Percentiles rank a stretch among this genome's conserved stretches.
Conservation (phyloP, 257 asterid species). For the Solanum chiquidenum region DNA sequence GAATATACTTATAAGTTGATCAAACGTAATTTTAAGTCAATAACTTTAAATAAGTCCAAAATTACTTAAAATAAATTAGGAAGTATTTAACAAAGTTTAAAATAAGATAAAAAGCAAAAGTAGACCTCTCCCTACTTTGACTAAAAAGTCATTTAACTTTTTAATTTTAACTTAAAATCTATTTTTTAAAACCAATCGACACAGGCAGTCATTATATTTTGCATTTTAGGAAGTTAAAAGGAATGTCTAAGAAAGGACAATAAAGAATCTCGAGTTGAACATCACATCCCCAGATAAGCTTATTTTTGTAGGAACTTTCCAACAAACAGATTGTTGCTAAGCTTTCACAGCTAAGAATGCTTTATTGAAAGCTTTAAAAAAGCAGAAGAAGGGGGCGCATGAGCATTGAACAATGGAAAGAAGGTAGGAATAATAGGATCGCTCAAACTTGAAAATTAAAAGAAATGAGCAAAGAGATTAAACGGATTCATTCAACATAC, state of each 20-base stretch:
- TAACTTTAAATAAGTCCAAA: no score
- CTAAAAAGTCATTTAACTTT: no score
- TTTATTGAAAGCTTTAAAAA: background rate
- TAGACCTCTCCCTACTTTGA: background rate
- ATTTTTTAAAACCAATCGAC: background rate
- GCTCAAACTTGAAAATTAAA: background rate
- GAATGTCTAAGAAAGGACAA: background rate
- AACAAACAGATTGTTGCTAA: background rate
- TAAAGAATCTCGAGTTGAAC: background rate
- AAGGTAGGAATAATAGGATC: background rate
- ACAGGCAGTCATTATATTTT: background rate
- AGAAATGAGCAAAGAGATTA: background rate
- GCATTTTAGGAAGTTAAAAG: background rate
- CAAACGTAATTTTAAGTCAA: no score
- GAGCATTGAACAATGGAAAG: background rate
- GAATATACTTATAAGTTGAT: no score
- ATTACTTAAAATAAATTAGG: no score
- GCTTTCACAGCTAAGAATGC: background rate
- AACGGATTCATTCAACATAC: background rate
- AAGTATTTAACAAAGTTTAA: background rate
- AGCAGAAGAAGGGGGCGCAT: background rate
- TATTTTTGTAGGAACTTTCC: background rate
- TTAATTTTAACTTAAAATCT: background rate
- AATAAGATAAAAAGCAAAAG: background rate
- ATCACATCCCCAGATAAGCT: background rate